Conservation (phyloP, 2,329 filamentous ascomycete species). For the Diaporthe velutina region DNA sequence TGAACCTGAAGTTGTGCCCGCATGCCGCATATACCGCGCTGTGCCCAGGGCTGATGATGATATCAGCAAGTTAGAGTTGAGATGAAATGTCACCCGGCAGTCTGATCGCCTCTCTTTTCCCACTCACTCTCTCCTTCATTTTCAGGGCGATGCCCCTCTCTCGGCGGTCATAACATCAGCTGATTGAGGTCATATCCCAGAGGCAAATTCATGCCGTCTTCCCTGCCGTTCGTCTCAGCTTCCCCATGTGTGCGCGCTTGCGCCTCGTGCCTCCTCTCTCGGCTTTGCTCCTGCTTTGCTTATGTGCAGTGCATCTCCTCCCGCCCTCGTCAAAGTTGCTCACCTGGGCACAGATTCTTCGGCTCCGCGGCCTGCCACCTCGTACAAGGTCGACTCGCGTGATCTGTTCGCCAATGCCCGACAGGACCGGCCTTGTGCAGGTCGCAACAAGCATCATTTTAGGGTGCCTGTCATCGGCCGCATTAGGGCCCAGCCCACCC, state of each 20-base stretch:
- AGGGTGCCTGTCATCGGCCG: conserved; percentile 30
- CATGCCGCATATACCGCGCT: background rate
- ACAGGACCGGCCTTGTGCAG: background rate
- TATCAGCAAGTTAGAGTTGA: background rate
- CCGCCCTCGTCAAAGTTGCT: background rate
- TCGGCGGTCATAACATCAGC: background rate
- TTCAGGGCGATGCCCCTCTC: background rate
- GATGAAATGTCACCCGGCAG: conserved; percentile 24
- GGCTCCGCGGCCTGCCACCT: conserved; percentile 5
- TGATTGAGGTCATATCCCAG: conserved; percentile 19
- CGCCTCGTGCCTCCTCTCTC: background rate
- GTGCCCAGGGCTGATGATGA: background rate
- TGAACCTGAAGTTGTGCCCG: background rate
- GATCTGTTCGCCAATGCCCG: background rate
- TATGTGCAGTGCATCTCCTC: background rate
- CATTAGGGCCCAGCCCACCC: conserved; percentile 3
- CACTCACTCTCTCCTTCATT: background rate
- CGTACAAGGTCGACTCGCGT: conserved; percentile 3
- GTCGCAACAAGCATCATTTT: conserved; percentile 32
- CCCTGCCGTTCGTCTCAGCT: conserved; percentile 29
- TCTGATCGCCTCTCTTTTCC: conserved; percentile 4
- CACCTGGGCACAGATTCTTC: too few relatives aligned
- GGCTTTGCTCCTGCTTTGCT: background rate
- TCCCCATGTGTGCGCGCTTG: background rate
- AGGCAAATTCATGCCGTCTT: conserved; percentile 24